These are phyloP conservation scores for Alternaria arborescens DNA, from an alignment of 2,329 filamentous ascomycete genomes.

Conservation along the genomic window DNA sequence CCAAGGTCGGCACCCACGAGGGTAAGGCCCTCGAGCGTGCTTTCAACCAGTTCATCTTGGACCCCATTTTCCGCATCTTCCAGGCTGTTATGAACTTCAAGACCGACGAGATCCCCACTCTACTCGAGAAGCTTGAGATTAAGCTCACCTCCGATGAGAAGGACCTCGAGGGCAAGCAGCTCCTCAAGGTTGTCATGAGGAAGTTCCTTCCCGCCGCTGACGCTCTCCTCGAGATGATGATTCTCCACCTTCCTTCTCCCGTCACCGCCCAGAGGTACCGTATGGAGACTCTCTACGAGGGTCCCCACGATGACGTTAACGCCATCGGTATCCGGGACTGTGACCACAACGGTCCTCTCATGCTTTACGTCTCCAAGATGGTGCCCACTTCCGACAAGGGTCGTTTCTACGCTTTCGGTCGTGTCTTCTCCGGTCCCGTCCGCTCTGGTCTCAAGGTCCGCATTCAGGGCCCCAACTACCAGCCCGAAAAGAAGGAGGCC, in stretches of 20 bases:
- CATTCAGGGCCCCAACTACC: slow-evolving; percentile 99
- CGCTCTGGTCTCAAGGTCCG: slow-evolving; percentile 98
- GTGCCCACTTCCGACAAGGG: slow-evolving; percentile 99
- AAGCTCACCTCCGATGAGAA: slow-evolving; percentile 88
- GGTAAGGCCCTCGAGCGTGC: slow-evolving; percentile 94
- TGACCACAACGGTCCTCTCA: slow-evolving; percentile 96
- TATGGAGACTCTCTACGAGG: slow-evolving; percentile 98
- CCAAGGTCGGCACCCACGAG: slow-evolving; percentile 82
- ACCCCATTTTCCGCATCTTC: slow-evolving; percentile 99
- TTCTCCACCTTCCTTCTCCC: slow-evolving; percentile 97
- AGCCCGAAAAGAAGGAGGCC: slow-evolving; percentile 95
- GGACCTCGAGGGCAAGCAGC: slow-evolving; percentile 94
- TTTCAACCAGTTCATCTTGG: slow-evolving; percentile 99
- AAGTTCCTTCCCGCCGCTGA: slow-evolving; percentile 99
- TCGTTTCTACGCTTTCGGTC: slow-evolving; percentile 99
- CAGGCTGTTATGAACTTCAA: slow-evolving; percentile 97
- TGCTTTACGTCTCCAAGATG: slow-evolving; percentile 99
- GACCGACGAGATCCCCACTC: slow-evolving; percentile 84
- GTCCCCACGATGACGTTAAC: slow-evolving; percentile 88
- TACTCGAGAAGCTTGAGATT: slow-evolving; percentile 93
- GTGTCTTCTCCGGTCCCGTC: slow-evolving; percentile 99
- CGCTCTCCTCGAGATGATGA: slow-evolving; percentile 99
- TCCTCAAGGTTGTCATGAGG: slow-evolving; percentile 97
- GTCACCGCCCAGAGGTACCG: slow-evolving; percentile 97
- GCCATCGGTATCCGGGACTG: slow-evolving; percentile 98